Conservation (phyloP, 805 yeast species). For the Martiniozyma abietophila region DNA sequence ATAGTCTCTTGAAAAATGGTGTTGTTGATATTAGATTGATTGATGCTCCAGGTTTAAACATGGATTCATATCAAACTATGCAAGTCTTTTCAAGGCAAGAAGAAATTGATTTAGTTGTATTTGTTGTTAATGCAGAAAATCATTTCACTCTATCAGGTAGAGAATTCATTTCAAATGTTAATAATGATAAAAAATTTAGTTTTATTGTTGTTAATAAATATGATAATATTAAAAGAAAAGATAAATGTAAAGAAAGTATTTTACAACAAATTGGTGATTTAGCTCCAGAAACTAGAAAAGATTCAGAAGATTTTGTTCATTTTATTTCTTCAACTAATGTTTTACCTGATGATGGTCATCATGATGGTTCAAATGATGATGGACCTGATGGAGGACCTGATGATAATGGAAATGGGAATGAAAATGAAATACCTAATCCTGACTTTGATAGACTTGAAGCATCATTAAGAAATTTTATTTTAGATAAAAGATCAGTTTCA, state of each 20-base stretch:
- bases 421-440: slow-evolving; percentile 30
- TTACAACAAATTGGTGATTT: slow-evolving; percentile 76
- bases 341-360: slow-evolving; percentile 28
- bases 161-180: slow-evolving; percentile 85
- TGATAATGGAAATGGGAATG: slow-evolving; percentile 19
- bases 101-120: slow-evolving; percentile 91
- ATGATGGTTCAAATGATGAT: slow-evolving; percentile 20
- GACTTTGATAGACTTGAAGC: slow-evolving; percentile 81
- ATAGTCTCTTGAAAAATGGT: slow-evolving; percentile 76
- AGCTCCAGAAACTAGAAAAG: slow-evolving; percentile 87
- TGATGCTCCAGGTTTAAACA: slow-evolving; percentile 95
- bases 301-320: slow-evolving; percentile 85
- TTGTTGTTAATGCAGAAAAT: slow-evolving; percentile 93
- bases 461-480: slow-evolving; percentile 72
- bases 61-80: slow-evolving; percentile 89
- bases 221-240: slow-evolving; percentile 76
- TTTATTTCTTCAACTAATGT: slow-evolving; percentile 66
- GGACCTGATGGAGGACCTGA: slow-evolving; percentile 8
- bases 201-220: slow-evolving; percentile 92
- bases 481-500: slow-evolving; percentile 83
- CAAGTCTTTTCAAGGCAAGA: slow-evolving; percentile 94
- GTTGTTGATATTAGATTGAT: slow-evolving; percentile 85
- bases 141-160: slow-evolving; percentile 91
- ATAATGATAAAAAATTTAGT: slow-evolving; percentile 82
- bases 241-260: slow-evolving; percentile 66